These are phyloP conservation scores for Colletotrichum falcatum DNA, from an alignment of 2,329 filamentous ascomycete genomes.

Conservation along the genomic window DNA sequence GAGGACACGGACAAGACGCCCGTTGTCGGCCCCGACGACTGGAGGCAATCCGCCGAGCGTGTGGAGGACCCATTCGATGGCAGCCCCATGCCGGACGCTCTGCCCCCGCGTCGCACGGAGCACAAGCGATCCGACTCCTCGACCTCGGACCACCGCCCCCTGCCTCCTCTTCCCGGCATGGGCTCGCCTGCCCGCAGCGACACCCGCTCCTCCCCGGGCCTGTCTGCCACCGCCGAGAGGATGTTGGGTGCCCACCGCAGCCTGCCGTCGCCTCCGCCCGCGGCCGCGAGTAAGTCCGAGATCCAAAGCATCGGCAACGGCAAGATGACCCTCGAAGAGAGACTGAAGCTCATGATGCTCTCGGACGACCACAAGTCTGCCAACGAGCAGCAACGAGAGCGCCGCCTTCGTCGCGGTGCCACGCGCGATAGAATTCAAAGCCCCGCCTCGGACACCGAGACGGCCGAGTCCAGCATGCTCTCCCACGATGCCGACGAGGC, in stretches of 20 bases:
- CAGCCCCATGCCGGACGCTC: conserved; percentile 73
- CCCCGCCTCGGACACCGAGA: conserved; percentile 55
- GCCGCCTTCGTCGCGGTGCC: conserved; percentile 74
- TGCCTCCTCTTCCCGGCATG: conserved; percentile 85
- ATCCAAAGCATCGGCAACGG: conserved; percentile 79
- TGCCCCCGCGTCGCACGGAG: conserved; percentile 61
- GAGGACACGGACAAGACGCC: conserved; percentile 98
- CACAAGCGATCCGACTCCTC: conserved; percentile 77
- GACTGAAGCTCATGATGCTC: conserved; percentile 89
- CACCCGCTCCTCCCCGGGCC: conserved; percentile 70
- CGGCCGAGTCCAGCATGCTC: conserved; percentile 43
- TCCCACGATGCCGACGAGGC: conserved; percentile 57
- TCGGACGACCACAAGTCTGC: conserved; percentile 74
- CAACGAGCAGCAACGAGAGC: conserved; percentile 75
- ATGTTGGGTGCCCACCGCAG: conserved; percentile 74
- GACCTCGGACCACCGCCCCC: conserved; percentile 80
- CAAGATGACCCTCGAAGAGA: conserved; percentile 87
- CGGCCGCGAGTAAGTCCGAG: conserved; percentile 79
- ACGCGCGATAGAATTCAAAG: conserved; percentile 63
- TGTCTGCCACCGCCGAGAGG: conserved; percentile 79
- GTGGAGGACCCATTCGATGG: conserved; percentile 77
- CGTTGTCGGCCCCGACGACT: conserved; percentile 96
- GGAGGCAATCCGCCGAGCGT: conserved; percentile 71
- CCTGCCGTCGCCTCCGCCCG: conserved; percentile 79
- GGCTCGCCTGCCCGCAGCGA: conserved; percentile 53